Base-by-base conservation (phyloP, 768 basidiomycete genomes). In the Dictyophora rubrovolvata region DNA sequence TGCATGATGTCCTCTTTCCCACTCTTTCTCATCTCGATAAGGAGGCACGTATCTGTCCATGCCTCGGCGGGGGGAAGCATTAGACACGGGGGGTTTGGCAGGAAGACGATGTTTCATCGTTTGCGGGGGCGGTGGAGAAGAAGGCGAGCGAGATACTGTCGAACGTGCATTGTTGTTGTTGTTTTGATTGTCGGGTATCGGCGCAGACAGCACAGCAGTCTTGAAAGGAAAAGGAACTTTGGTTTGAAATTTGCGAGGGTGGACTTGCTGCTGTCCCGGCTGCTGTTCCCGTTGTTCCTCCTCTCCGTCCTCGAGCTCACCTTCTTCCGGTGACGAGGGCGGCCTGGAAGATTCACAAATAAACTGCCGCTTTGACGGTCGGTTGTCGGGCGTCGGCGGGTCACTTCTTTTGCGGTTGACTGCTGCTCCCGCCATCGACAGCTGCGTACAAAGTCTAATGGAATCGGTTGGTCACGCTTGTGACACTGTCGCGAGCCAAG, bases 271-370 rank as follows among this genome's bases (percentile, higher is more conserved):
- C n/a, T n/a, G 42, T 42, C 42, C 42, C 42, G 4, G 42, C 42
- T 42, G 42, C 42, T 42, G 42, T 42, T 42, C 42, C 4, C n/a
- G 42, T n/a, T 42, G 42, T 42, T 42, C 42, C 42, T 42, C 42
- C 14, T 42, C 42, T 12, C 42, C 42, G 68, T 89, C 87, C 71
- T 88, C 87, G 53, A 91, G 73, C 65, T 91, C 89, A 61, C 89
- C 89, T 68, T 91, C 89, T 70, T 91, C 89, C 53, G 87, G 87
- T 0, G 87, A 77, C 0, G 71, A 85, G 1, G 84, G 77, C n/a
- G 42, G 14, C 5, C n/a, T 4, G 4, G n/a, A n/a, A 14, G n/a
- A 42, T 14, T 42, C 42, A n/a, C 5, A 2, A 42, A 49, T 9
- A 9, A 76, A 74, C 18, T 68, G 73, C 48, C 85, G 77, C 66